A percentile compares a stretch with the other conserved stretches of the same genome.
These are phyloP conservation scores for Poa pratensis DNA, from an alignment of 176 grass and related monocot genomes.

Conservation along the genomic window DNA sequence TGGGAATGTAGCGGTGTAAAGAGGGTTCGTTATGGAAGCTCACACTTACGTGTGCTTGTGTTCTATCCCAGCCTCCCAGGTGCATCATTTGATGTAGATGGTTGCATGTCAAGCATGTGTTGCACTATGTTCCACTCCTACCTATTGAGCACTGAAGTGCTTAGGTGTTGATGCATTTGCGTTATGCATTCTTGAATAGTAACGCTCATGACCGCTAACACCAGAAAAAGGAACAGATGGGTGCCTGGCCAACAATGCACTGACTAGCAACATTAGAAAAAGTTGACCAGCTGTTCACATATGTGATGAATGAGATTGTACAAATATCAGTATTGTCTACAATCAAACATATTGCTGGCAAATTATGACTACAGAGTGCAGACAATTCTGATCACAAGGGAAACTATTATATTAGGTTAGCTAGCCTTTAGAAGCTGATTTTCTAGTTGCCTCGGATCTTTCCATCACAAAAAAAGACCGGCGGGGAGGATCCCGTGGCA, in stretches of 20 bases:
- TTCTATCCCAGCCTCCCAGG: background rate
- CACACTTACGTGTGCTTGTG: background rate
- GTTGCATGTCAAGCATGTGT: background rate
- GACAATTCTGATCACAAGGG: background rate
- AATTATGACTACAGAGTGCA: background rate
- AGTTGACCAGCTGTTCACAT: background rate
- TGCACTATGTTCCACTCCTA: background rate
- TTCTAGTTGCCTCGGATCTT: background rate
- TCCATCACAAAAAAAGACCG: too few relatives aligned
- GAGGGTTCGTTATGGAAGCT: background rate
- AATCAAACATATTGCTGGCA: background rate
- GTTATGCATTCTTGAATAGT: constrained; percentile 14
- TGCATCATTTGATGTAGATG: background rate
- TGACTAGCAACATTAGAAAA: constrained; percentile 1
- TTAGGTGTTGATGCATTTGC: background rate
- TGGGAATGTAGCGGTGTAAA: background rate
- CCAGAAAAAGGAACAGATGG: background rate
- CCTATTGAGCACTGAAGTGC: background rate
- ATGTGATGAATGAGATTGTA: background rate
- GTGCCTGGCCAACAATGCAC: background rate
- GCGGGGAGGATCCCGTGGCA: too few relatives aligned
- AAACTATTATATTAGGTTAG: background rate
- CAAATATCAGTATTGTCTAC: background rate
- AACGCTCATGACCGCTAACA: background rate
- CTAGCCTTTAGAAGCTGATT: constrained; percentile 29